These are phyloP conservation scores for Beauveria brongniartii DNA, from an alignment of 2,329 filamentous ascomycete genomes.

Conservation along the genomic window DNA sequence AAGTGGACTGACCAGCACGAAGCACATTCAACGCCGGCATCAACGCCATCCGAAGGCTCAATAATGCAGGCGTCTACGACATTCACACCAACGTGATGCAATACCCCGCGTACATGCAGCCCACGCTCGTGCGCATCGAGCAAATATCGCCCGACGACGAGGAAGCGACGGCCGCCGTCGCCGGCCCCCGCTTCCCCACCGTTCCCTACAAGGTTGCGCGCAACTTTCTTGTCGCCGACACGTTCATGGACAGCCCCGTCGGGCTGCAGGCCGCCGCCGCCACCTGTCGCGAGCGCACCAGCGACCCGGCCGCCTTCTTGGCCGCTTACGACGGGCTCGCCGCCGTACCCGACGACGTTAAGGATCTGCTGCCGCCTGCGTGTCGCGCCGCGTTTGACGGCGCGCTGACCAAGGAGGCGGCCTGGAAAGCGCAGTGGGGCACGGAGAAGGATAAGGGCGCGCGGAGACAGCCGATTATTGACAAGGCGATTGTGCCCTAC, in stretches of 20 bases:
- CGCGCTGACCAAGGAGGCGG: slow-evolving; percentile 53
- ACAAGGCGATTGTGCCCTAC: slow-evolving; percentile 57
- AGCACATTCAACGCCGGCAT: slow-evolving; percentile 81
- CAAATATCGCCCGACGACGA: slow-evolving; percentile 46
- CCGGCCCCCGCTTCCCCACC: slow-evolving; percentile 35
- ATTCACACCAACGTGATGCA: slow-evolving; percentile 90
- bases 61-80: slow-evolving; percentile 75
- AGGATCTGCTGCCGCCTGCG: slow-evolving; percentile 57
- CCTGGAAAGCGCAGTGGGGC: slow-evolving; percentile 70
- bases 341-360: slow-evolving; percentile 57
- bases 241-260: slow-evolving; percentile 43
- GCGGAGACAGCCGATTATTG: slow-evolving; percentile 47
- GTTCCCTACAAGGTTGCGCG: slow-evolving; percentile 42
- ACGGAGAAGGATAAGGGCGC: slow-evolving; percentile 53
- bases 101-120: slow-evolving; percentile 81
- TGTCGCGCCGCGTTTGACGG: slow-evolving; percentile 66
- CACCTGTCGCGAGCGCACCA: slow-evolving; percentile 34
- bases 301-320: slow-evolving; percentile 38
- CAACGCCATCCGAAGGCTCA: slow-evolving; percentile 58
- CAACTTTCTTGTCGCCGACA: slow-evolving; percentile 51
- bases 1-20: background rate
- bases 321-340: slow-evolving; percentile 52
- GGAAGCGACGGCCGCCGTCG: slow-evolving; percentile 19
- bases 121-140: slow-evolving; percentile 78
- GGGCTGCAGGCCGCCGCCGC: slow-evolving; percentile 37